phyloP scores from a whole-genome alignment of 2,329 filamentous ascomycete genomes.

The Graphilbum ipis-grandicollis region DNA sequence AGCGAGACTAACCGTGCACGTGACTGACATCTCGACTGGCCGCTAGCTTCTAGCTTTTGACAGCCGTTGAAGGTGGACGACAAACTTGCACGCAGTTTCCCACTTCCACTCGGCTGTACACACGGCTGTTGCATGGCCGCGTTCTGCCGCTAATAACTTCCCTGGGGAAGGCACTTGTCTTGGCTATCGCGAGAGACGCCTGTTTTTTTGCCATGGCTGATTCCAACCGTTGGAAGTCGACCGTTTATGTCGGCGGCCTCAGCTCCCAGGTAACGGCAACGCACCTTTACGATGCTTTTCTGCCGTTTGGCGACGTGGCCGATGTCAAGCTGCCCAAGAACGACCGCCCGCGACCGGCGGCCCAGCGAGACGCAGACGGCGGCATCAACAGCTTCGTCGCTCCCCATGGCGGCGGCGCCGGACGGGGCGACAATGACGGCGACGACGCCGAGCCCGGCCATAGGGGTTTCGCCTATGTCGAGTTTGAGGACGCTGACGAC shows the following conservation, averaged over 20 bases:
- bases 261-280: slow-evolving; percentile 58
- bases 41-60: too few species aligned
- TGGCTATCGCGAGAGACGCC: too few species aligned
- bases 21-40: too few species aligned
- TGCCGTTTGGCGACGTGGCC: slow-evolving; percentile 90
- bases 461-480: slow-evolving; percentile 89
- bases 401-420: background rate
- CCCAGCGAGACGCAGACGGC: background rate
- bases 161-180: too few species aligned
- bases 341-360: slow-evolving; percentile 23
- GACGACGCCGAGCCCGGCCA: slow-evolving; percentile 25
- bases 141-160: too few species aligned
- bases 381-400: background rate
- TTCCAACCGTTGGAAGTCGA: slow-evolving; percentile 68
- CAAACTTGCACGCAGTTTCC: too few species aligned
- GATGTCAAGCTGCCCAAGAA: slow-evolving; percentile 83
- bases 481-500: slow-evolving; percentile 74
- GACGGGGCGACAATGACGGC: background rate
- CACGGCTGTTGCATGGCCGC: too few species aligned
- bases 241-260: slow-evolving; percentile 81
- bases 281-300: slow-evolving; percentile 75
- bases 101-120: too few species aligned
- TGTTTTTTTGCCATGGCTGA: too few species aligned
- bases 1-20: slow-evolving; percentile 4
- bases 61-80: too few species aligned